These are phyloP conservation scores for Cystofilobasidium bisporidii DNA, from an alignment of 768 basidiomycete genomes.

Conservation along the genomic window DNA sequence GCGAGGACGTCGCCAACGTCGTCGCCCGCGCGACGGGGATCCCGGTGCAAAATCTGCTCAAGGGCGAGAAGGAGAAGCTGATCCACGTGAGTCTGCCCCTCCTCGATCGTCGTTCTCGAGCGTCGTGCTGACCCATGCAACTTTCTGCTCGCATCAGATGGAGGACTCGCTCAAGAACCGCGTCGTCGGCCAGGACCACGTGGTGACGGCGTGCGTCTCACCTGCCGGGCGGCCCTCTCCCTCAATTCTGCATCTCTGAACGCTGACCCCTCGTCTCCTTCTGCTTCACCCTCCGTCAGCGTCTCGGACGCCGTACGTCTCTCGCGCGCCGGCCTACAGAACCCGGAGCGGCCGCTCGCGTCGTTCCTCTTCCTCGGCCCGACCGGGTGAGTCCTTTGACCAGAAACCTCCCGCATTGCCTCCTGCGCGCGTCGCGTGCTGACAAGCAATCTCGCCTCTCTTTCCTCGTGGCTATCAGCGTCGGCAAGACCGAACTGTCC, in stretches of 20 bases:
- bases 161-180: conserved; percentile 63
- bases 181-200: conserved; percentile 85
- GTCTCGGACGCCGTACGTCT: conserved; percentile 86
- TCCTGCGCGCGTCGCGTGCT: conserved; percentile 13
- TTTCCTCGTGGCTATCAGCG: conserved; percentile 37
- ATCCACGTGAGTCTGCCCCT: conserved; percentile 56
- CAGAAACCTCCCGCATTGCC: no score
- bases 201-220: conserved; percentile 55
- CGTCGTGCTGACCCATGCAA: no score
- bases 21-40: conserved; percentile 80
- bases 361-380: conserved; percentile 87
- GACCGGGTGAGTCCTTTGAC: conserved; percentile 74
- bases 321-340: conserved; percentile 80
- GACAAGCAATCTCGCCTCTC: conserved; percentile 26
- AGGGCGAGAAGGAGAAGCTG: conserved; percentile 80
- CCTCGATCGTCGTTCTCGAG: background rate
- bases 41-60: conserved; percentile 75
- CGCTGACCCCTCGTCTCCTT: background rate
- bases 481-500: conserved; percentile 70
- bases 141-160: conserved; percentile 54
- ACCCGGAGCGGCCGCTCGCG: conserved; percentile 78
- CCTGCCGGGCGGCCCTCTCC: background rate
- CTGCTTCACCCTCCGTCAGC: background rate
- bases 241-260: no score
- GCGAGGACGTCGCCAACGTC: conserved; percentile 78